Evolutionary conservation across 306 rosid species (phyloP).

Genomic region (Lupinus albus): DNA sequence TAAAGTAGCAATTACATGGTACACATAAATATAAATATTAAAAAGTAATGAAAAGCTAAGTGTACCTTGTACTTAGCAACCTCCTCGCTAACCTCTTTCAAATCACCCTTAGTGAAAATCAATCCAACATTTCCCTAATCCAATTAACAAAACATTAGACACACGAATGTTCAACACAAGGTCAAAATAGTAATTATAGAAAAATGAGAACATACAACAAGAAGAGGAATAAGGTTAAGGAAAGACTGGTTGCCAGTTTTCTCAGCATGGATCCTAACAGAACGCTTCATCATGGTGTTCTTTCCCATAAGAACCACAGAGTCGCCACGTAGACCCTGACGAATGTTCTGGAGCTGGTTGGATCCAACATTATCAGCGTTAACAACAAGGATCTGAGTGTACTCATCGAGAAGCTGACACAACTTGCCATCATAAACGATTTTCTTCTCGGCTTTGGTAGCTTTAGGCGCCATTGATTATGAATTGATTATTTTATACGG

Average conservation of each 20-base stretch:
- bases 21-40: neutral
- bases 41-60: neutral
- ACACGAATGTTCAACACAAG: too few species aligned
- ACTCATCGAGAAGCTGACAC: slow-evolving; percentile 72
- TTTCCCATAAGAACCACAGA: slow-evolving; percentile 92
- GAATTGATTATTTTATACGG: neutral
- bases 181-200: too few species aligned
- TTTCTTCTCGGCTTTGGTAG: slow-evolving; percentile 82
- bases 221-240: slow-evolving; percentile 82
- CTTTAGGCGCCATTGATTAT: slow-evolving; percentile 54
- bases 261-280: slow-evolving; percentile 69
- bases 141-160: neutral
- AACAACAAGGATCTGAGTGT: slow-evolving; percentile 70
- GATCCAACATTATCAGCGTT: slow-evolving; percentile 95
- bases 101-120: slow-evolving; percentile 88
- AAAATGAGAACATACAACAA: slow-evolving; percentile 49
- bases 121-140: slow-evolving; percentile 84
- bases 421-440: slow-evolving; percentile 70
- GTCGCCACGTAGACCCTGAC: slow-evolving; percentile 83
- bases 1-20: neutral
- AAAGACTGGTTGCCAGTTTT: slow-evolving; percentile 65
- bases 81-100: slow-evolving; percentile 95
- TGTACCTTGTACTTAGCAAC: slow-evolving; percentile 92
- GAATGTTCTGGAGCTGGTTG: slow-evolving; percentile 78
- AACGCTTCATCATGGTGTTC: slow-evolving; percentile 97